Base-by-base conservation (phyloP, 1,284 basidiomycete genomes). In the Puccinia coronata region DNA sequence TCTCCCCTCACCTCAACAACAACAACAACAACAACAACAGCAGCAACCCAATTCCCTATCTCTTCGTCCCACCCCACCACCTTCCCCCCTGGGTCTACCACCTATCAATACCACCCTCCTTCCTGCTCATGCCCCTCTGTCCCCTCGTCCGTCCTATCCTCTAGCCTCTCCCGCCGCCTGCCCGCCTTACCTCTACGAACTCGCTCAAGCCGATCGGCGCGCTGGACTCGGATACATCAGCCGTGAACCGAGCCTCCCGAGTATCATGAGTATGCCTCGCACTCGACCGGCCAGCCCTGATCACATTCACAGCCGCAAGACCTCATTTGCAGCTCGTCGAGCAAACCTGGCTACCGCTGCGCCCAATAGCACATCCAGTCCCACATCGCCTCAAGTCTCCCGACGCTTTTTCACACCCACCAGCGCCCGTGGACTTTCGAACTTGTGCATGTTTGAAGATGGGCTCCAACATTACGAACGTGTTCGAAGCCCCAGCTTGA, bases 181-280 rank as follows among this genome's bases (percentile, higher is more conserved):
- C 59, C 77, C 77, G 25, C 51, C 77, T 49, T 71, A 79, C 65
- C 51, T 69, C 65, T 47, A 70, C 53, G 77, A 79, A 70, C 67
- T 79, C 34, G 67, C 47, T 71, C 77, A 69, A 55, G 63, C 77
- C n/a, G 39, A 69, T 59, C 49, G 51, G 18, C 31, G 41, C 39
- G 49, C 49, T 57, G 34, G 55, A 55, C 59, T 53, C 4, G 71
- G 71, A 5, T 59, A 57, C 55, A 79, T 80, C 36, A 80, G 78
- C 51, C 78, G 78, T 20, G 78, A 80, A 53, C 59, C 78, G 9
- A 80, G 78, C 53, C 55, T 80, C 1, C 78, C 78, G n/a, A 80
- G 78, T 34, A 72, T 80, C 67, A 80, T 80, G 78, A 80, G 78
- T 53, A 72, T 80, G 70, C 78, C 78, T 53, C 41, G 25, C 41